Evolutionary conservation across 306 rosid species (phyloP).

Genomic region (Heteromeles arbutifolia): DNA sequence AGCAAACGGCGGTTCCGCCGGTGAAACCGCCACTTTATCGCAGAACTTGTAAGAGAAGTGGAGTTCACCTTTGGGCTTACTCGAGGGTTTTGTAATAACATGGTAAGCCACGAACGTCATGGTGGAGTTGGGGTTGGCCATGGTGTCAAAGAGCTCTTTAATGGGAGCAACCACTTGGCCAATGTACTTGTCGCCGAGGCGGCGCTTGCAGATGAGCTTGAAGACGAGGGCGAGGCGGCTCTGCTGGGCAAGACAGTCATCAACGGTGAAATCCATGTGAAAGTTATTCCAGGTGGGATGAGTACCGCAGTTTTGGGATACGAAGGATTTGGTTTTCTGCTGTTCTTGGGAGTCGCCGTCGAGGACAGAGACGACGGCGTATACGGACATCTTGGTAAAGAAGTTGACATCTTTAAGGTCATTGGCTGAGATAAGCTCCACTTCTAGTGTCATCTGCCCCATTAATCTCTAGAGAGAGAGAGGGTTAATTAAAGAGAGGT

Average conservation of each 20-base stretch:
- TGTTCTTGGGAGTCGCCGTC: background rate
- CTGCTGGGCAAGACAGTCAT: background rate
- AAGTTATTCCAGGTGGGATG: background rate
- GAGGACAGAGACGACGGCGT: background rate
- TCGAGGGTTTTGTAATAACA: background rate
- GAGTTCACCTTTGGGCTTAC: background rate
- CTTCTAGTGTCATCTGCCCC: background rate
- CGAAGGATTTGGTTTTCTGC: background rate
- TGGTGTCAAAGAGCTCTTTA: background rate
- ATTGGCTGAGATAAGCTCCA: background rate
- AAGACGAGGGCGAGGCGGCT: background rate
- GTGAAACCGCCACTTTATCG: background rate
- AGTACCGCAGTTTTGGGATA: background rate
- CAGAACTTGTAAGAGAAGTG: background rate
- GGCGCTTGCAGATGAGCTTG: background rate
- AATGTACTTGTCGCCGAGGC: background rate
- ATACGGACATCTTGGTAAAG: background rate
- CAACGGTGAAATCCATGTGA: background rate
- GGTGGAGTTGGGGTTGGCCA: background rate
- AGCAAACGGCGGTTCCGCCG: background rate
- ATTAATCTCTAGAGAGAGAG: background rate
- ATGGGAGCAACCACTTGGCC: background rate
- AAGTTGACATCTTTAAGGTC: background rate
- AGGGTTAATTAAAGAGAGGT: too few species aligned
- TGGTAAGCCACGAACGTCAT: background rate